A percentile compares a stretch with the other conserved stretches of the same genome.
These are phyloP conservation scores for Mycena venus DNA, from an alignment of 768 basidiomycete species.

Conservation along the genomic window DNA sequence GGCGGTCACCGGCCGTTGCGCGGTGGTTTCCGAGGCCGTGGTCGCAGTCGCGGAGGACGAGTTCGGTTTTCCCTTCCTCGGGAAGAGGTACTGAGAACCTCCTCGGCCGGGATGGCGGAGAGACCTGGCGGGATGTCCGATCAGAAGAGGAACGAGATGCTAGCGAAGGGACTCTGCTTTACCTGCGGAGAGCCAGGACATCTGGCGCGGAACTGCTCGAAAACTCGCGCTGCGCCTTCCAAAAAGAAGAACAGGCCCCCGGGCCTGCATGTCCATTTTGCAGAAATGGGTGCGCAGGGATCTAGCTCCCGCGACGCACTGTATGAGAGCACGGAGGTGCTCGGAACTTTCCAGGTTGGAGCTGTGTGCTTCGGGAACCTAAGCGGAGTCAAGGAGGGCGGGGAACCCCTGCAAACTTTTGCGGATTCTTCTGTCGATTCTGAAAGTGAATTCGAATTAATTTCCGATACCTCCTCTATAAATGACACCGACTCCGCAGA, in stretches of 20 bases:
- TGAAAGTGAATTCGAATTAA: neutral
- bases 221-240: neutral
- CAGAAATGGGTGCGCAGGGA: neutral
- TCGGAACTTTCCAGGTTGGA: slow-evolving; percentile 1
- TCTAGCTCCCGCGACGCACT: neutral
- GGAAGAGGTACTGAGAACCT: neutral
- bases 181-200: slow-evolving; percentile 10
- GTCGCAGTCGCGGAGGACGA: neutral
- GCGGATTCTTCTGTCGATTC: neutral
- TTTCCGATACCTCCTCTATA: neutral
- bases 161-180: slow-evolving; percentile 14
- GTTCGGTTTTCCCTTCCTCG: neutral
- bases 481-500: neutral
- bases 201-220: slow-evolving; percentile 21
- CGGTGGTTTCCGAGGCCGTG: neutral
- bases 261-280: neutral
- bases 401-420: slow-evolving; percentile 4
- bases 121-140: neutral
- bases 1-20: neutral
- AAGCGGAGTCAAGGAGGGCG: neutral
- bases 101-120: neutral
- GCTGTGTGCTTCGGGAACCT: neutral
- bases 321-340: neutral
- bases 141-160: slow-evolving; percentile 4
- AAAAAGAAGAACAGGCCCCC: slow-evolving; percentile 16